Conservation (phyloP, 1,284 basidiomycete species). For the Leccinum subrobustum region DNA sequence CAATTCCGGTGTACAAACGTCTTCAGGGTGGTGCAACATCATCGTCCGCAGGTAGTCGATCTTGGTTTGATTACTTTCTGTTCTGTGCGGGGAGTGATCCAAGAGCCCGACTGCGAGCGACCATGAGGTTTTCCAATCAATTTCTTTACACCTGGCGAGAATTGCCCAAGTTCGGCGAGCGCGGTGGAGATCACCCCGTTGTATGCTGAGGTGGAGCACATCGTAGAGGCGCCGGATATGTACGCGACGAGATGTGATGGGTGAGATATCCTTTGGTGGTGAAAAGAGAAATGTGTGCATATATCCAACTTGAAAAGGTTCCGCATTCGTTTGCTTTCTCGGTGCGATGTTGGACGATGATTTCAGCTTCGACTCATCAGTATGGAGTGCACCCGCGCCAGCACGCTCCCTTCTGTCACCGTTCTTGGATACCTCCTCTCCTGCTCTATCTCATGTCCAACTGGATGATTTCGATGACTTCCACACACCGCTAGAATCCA, state of each 20-base stretch:
- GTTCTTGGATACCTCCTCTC: constrained; percentile 24
- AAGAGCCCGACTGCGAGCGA: constrained; percentile 63
- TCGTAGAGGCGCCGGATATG: constrained; percentile 76
- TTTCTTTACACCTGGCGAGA: constrained; percentile 79
- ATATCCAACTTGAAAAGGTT: neutral
- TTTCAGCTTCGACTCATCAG: constrained; percentile 64
- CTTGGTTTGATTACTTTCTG: constrained; percentile 36
- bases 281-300: constrained; percentile 54
- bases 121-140: constrained; percentile 79
- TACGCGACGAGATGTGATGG: constrained; percentile 55
- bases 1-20: constrained; percentile 44
- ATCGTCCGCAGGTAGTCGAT: constrained; percentile 64
- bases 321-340: constrained; percentile 13
- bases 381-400: constrained; percentile 59
- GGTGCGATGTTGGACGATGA: constrained; percentile 63
- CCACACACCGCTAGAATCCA: constrained; percentile 50
- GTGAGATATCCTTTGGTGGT: constrained; percentile 44
- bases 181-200: constrained; percentile 62
- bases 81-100: constrained; percentile 34
- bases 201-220: constrained; percentile 70
- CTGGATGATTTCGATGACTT: constrained; percentile 73
- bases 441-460: constrained; percentile 44
- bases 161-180: constrained; percentile 79
- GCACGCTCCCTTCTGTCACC: constrained; percentile 34
- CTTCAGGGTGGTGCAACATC: constrained; percentile 64